Conservation (phyloP, 2,329 filamentous ascomycete genomes). For the Fusarium humuli region DNA sequence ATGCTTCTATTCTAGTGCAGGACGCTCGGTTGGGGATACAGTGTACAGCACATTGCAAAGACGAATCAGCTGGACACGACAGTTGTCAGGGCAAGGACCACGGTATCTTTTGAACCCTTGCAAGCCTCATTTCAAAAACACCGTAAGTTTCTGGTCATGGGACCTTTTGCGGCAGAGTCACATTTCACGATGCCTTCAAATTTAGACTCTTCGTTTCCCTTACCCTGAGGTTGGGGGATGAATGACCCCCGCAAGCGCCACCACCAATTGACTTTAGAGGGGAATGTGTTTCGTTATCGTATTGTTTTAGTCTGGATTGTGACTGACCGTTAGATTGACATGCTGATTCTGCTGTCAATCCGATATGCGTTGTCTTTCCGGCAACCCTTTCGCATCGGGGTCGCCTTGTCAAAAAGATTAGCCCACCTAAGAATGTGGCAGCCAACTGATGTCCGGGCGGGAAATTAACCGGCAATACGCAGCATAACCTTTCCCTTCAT, state of each 20-base stretch:
- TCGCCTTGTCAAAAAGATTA: slow-evolving; percentile 1
- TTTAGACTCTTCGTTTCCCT: background rate
- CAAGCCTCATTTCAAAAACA: slow-evolving; percentile 11
- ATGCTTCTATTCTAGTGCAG: background rate
- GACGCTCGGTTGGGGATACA: slow-evolving; percentile 13
- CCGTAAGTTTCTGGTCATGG: slow-evolving; percentile 19
- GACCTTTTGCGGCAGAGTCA: slow-evolving; percentile 30
- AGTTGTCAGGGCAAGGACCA: background rate
- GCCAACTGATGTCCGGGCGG: background rate
- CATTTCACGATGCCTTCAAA: slow-evolving; percentile 31
- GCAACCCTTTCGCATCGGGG: background rate
- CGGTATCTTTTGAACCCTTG: slow-evolving; percentile 2
- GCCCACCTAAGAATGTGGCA: background rate
- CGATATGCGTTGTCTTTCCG: background rate
- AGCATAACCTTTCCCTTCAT: background rate
- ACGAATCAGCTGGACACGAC: slow-evolving; percentile 25
- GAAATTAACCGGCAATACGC: slow-evolving; percentile 15
- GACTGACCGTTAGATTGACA: background rate
- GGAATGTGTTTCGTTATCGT: background rate
- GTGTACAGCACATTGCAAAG: background rate
- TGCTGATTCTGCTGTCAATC: background rate
- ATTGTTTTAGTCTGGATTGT: background rate
- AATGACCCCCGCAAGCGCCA: background rate
- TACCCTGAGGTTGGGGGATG: background rate
- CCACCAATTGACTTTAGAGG: background rate